These are phyloP conservation scores for Aspergillus sp. DNA, from an alignment of 2,329 filamentous ascomycete species.

Conservation along the genomic window DNA sequence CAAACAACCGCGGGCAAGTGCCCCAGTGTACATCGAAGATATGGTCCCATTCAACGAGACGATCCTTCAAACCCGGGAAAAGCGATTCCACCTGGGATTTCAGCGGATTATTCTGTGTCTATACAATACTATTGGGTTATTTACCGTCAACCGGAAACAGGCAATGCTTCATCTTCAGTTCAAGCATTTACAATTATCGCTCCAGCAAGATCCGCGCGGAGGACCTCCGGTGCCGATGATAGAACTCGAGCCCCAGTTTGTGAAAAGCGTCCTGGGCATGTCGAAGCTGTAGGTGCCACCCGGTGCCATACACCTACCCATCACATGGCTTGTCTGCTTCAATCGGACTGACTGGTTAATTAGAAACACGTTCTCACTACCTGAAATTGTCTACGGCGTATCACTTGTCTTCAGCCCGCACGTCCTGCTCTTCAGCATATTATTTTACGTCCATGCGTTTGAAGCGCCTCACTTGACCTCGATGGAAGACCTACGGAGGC, in stretches of 20 bases:
- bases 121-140: conserved; percentile 23
- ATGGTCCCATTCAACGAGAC: conserved; percentile 22
- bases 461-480: conserved; percentile 19
- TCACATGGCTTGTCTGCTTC: conserved; percentile 1
- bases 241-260: conserved; percentile 19
- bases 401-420: conserved; percentile 21
- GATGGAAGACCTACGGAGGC: conserved; percentile 21
- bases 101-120: conserved; percentile 22
- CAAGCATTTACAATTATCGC: conserved; percentile 19
- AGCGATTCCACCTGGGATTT: conserved; percentile 21
- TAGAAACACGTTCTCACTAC: conserved; percentile 19
- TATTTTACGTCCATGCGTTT: conserved; percentile 24
- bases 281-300: conserved; percentile 19
- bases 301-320: not conserved
- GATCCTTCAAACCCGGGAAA: conserved; percentile 19
- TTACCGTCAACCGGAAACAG: conserved; percentile 21
- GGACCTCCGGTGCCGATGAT: conserved; percentile 18
- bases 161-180: conserved; percentile 21
- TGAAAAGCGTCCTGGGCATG: conserved; percentile 24
- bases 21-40: conserved; percentile 23
- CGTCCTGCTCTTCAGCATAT: conserved; percentile 22
- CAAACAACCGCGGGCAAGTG: conserved; percentile 15
- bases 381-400: conserved; percentile 20
- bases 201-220: conserved; percentile 19
- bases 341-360: conserved; percentile 11